Percentiles rank a stretch among this genome's conserved stretches.
phyloP scores from a whole-genome alignment of 2,329 filamentous ascomycete species.

The Fusarium beomiforme region DNA sequence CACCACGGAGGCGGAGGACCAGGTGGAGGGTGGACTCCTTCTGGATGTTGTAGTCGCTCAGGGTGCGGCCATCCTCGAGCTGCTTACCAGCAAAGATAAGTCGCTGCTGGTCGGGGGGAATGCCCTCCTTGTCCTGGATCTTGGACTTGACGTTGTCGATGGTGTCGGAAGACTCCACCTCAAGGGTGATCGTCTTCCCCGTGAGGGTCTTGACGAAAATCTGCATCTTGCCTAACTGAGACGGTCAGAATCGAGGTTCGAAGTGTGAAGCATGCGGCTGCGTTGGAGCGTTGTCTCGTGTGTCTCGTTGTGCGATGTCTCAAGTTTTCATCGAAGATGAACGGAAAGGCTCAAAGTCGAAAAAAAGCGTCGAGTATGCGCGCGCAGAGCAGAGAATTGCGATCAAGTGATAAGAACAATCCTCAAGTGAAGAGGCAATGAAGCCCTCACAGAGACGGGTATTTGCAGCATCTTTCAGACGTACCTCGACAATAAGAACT shows the following conservation, averaged over 20 bases:
- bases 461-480: conserved; percentile 63
- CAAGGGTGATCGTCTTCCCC: conserved; percentile 99
- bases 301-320: conserved; percentile 12
- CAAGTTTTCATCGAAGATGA: conserved; percentile 18
- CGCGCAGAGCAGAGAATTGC: conserved; percentile 16
- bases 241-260: conserved; percentile 52
- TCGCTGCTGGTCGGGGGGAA: conserved; percentile 98
- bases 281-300: conserved; percentile 7
- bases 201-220: conserved; percentile 89
- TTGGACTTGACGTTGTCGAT: conserved; percentile 99
- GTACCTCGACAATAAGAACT: conserved; percentile 69
- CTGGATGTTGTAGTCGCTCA: conserved; percentile 99
- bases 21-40: conserved; percentile 99
- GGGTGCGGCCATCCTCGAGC: conserved; percentile 98
- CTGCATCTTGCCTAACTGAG: conserved; percentile 73
- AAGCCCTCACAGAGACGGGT: conserved; percentile 43
- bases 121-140: conserved; percentile 98
- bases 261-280: conserved; percentile 1
- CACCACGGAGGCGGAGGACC: conserved; percentile 97
- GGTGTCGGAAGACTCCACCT: conserved; percentile 99
- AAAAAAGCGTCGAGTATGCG: conserved; percentile 19
- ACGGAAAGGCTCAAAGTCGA: conserved; percentile 14
- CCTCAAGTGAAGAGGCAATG: conserved; percentile 47
- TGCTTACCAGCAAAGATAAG: conserved; percentile 99
- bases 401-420: conserved; percentile 16